These are phyloP conservation scores for Hanseniaspora lachancei DNA, from an alignment of 805 yeast genomes.

Conservation along the genomic window DNA sequence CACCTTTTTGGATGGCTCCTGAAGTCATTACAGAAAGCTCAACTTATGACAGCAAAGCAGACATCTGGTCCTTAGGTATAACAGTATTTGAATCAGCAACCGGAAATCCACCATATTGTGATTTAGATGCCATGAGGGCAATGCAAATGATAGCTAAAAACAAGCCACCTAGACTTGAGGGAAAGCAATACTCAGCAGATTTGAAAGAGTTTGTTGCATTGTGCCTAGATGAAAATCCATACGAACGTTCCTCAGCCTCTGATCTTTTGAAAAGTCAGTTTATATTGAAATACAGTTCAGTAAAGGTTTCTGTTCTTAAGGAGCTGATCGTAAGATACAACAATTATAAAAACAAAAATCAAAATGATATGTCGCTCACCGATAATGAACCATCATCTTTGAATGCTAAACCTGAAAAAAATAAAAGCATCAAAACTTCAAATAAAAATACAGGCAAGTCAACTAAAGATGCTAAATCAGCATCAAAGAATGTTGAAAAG, in stretches of 20 bases:
- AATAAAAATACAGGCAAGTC: constrained; percentile 5
- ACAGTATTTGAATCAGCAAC: constrained; percentile 90
- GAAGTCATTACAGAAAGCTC: constrained; percentile 91
- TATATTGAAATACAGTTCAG: constrained; percentile 46
- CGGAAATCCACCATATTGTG: constrained; percentile 95
- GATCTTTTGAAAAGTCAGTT: constrained; percentile 66
- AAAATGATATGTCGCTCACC: constrained; percentile 30
- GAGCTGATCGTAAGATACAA: constrained; percentile 66
- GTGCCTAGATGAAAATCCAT: constrained; percentile 88
- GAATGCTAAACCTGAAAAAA: constrained; percentile 16
- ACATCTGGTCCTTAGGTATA: constrained; percentile 94
- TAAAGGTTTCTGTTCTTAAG: constrained; percentile 47
- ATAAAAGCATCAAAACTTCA: not conserved
- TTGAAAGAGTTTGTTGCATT: constrained; percentile 81
- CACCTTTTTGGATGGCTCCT: constrained; percentile 99
- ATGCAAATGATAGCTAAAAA: constrained; percentile 86
- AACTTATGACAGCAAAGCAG: constrained; percentile 79
- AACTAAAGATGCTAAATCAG: not conserved
- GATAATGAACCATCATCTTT: constrained; percentile 25
- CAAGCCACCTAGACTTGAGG: constrained; percentile 90
- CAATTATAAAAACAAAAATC: constrained; percentile 58
- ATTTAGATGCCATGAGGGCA: constrained; percentile 86
- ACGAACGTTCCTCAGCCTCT: constrained; percentile 76
- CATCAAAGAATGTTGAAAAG: not conserved
- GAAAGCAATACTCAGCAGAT: constrained; percentile 60